Evolutionary conservation across 352 stramenopile species (phyloP).

Genomic region (Pythium insidiosum): DNA sequence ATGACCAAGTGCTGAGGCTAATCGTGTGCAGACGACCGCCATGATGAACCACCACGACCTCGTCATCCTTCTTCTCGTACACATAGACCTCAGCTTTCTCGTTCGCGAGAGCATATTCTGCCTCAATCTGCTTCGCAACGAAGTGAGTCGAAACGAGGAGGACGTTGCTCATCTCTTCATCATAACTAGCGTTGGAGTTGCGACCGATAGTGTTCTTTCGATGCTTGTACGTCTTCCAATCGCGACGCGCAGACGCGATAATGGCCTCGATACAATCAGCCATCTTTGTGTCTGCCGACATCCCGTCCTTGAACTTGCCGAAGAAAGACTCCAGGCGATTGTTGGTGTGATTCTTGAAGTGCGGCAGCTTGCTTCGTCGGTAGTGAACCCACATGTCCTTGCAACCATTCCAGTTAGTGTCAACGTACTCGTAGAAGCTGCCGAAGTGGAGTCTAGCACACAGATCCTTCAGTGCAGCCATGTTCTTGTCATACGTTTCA

Average conservation of each 20-base stretch:
- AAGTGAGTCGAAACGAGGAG: constrained; percentile 13
- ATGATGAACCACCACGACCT: neutral
- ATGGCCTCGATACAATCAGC: constrained; percentile 1
- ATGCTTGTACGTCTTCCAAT: constrained; percentile 1
- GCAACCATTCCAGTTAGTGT: constrained; percentile 15
- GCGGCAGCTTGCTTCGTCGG: constrained; percentile 1
- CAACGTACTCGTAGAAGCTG: constrained; percentile 15
- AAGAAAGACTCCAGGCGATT: constrained; percentile 23
- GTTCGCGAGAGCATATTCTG: constrained; percentile 3
- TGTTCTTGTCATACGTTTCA: constrained; percentile 3
- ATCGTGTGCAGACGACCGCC: neutral
- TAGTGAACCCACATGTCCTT: constrained; percentile 19
- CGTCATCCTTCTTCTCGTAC: neutral
- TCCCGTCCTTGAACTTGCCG: constrained; percentile 15
- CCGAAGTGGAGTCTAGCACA: neutral
- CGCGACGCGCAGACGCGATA: constrained; percentile 1
- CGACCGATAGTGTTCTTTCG: neutral
- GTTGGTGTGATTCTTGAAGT: constrained; percentile 25
- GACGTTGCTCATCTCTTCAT: constrained; percentile 11
- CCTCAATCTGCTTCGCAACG: constrained; percentile 10
- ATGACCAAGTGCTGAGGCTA: neutral
- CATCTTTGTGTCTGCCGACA: constrained; percentile 4
- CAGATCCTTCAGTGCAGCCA: neutral
- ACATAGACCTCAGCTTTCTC: constrained; percentile 4
- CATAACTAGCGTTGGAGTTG: constrained; percentile 10